Evolutionary conservation across 371 early-diverging fungal species (phyloP).

Genomic region (Saksenaea vasiformis): DNA sequence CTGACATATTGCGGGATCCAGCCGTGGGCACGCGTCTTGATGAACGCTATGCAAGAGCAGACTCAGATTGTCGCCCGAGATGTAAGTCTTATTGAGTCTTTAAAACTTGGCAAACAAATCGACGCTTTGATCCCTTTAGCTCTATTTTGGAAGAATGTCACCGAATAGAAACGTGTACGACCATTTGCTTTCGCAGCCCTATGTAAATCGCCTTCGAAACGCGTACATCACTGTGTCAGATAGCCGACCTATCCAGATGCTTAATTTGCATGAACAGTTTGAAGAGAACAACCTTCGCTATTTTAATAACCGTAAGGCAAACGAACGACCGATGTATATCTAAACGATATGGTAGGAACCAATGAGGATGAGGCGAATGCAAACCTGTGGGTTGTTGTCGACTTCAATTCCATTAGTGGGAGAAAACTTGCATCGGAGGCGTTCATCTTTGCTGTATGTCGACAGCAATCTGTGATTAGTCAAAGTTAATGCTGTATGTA

Average conservation of each 20-base stretch:
- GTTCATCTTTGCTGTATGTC: slow-evolving; percentile 39
- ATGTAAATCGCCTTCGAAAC: slow-evolving; percentile 63
- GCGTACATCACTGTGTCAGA: slow-evolving; percentile 64
- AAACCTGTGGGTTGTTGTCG: slow-evolving; percentile 55
- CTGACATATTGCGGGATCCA: slow-evolving; percentile 2
- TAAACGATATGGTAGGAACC: slow-evolving; percentile 11
- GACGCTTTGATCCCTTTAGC: slow-evolving; percentile 9
- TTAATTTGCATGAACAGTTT: slow-evolving; percentile 13
- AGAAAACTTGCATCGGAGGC: slow-evolving; percentile 52
- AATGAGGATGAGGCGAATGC: slow-evolving; percentile 16
- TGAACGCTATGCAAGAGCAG: slow-evolving; percentile 34
- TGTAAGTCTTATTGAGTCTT: slow-evolving; percentile 16
- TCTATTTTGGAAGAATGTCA: slow-evolving; percentile 52
- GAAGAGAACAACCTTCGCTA: slow-evolving; percentile 13
- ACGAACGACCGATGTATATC: background rate
- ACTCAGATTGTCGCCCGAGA: slow-evolving; percentile 32
- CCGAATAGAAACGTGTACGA: slow-evolving; percentile 67
- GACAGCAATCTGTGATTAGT: background rate
- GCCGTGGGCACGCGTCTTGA: slow-evolving; percentile 38
- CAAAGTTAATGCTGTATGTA: slow-evolving; percentile 1
- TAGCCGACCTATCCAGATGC: slow-evolving; percentile 50
- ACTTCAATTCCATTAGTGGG: slow-evolving; percentile 58
- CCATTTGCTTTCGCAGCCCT: slow-evolving; percentile 60
- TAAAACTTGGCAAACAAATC: background rate
- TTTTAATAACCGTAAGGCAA: slow-evolving; percentile 19